Percentiles rank a stretch among this genome's conserved stretches.
phyloP scores from a whole-genome alignment of 148 eudicot genomes.

The Rhododendron williamsianum region DNA sequence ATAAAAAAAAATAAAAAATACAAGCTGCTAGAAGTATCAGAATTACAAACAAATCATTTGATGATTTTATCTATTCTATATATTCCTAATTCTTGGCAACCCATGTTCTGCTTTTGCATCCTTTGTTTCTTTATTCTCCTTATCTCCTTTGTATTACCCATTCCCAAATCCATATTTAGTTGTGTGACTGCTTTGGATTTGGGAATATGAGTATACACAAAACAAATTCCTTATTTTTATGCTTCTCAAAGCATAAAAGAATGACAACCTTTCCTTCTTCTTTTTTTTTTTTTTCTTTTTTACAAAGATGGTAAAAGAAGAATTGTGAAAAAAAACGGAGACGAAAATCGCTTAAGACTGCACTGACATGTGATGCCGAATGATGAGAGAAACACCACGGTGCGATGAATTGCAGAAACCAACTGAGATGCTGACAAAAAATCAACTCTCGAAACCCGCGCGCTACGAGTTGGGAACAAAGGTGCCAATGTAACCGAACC shows the following conservation, averaged over 20 bases:
- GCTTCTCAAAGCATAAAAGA: slow-evolving; percentile 11
- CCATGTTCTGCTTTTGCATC: slow-evolving; percentile 1
- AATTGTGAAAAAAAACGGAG: not conserved
- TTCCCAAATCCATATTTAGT: not conserved
- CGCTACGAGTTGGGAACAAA: slow-evolving; percentile 21
- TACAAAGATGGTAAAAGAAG: not conserved
- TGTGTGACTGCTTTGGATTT: not conserved
- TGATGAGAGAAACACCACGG: not conserved
- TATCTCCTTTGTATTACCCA: not conserved
- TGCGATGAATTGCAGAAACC: not conserved
- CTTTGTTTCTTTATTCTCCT: not conserved
- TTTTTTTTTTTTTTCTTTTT: not conserved
- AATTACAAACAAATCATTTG: not conserved
- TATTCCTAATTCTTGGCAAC: not conserved
- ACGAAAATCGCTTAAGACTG: not conserved
- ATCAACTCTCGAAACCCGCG: not conserved
- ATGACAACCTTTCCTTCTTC: not conserved
- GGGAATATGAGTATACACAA: not conserved
- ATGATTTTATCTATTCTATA: not conserved
- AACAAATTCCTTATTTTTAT: not conserved
- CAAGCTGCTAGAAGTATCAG: not conserved
- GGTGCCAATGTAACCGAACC: slow-evolving; percentile 35
- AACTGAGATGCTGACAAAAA: not conserved
- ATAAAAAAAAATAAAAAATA: too few relatives aligned
- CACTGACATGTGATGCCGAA: not conserved